Evolutionary conservation across 2,329 filamentous ascomycete species (phyloP), one percentile per base, ranked within the genome.

Genomic region (Septoria linicola): DNA sequence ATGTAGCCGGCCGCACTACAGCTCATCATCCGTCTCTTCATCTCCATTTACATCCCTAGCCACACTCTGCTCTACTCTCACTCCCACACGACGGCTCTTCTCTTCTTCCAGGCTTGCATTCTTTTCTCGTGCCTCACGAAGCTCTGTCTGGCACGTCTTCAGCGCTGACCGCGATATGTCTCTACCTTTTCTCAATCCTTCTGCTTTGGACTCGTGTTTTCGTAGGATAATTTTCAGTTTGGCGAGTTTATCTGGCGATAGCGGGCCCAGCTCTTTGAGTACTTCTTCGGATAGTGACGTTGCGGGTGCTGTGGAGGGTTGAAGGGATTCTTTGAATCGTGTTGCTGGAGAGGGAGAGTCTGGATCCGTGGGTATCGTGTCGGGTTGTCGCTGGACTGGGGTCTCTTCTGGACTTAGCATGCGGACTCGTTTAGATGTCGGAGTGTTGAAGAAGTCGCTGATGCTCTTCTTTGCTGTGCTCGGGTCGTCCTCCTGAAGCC

Each of bases 41-140:
- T 45, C 49, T 2, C 46, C 52, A 14, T 46, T 37, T 35, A 23
- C 31, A 37, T 31, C 30, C 19, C 17, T 32, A 8, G 14, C 13
- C 23, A 23, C 21, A 16, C 17, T 27, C 43, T 56, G 34, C 61
- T 49, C 23, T 64, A 58, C 61, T 58, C 62, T 41, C 67, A 71
- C 61, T 73, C 58, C 48, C 68, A 70, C 6, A 66, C 69, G 76
- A 95, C 62, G 7, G 13, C 51, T 71, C 53, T 72, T 75, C 63
- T 83, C 78, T 11, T 75, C 74, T 63, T 83, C 78, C 30, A 86
- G 65, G 10, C 70, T 71, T 4, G 68, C 70, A 76, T 95, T 74
- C 60, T 85, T 72, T 65, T 87, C 73, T 73, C 84, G 78, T 70
- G 95, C 70, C 68, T 87, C 74, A 68, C 77, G 70, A 66, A 86